Conservation (phyloP, 192 early-diverging fungal species). For the Backusella tuberculispora region DNA sequence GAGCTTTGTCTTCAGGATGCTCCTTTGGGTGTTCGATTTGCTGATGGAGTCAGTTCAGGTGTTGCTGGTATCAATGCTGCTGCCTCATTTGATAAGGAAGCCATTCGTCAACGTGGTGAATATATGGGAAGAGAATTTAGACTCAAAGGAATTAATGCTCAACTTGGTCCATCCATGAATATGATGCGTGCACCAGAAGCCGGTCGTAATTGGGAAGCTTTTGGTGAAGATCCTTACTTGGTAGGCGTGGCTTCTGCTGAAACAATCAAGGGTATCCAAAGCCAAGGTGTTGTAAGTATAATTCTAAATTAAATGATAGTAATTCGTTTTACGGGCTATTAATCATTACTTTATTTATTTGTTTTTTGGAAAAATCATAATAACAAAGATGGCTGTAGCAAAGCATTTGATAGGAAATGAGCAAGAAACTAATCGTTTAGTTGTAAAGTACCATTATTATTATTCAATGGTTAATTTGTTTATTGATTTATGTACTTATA, state of each 20-base stretch:
- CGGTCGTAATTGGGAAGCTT: constrained; percentile 40
- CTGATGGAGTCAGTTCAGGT: constrained; percentile 47
- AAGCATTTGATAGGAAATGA: constrained; percentile 43
- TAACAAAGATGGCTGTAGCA: constrained; percentile 34
- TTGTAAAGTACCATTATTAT: constrained; percentile 1
- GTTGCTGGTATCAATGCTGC: constrained; percentile 60
- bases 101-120: constrained; percentile 53
- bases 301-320: neutral
- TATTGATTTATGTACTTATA: neutral
- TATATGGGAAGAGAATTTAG: constrained; percentile 61
- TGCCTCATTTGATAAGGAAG: constrained; percentile 58
- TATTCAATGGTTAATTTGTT: neutral
- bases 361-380: neutral
- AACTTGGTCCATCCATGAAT: constrained; percentile 51
- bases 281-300: constrained; percentile 31
- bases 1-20: constrained; percentile 62
- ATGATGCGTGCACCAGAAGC: constrained; percentile 32
- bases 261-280: constrained; percentile 36
- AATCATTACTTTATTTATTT: neutral
- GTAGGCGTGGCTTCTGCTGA: constrained; percentile 30
- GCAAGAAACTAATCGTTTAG: constrained; percentile 34
- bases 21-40: constrained; percentile 52
- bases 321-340: neutral
- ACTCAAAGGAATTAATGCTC: constrained; percentile 59
- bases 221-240: constrained; percentile 42